Conservation (phyloP, 305 asterid species). For the Solanum chacoense region DNA sequence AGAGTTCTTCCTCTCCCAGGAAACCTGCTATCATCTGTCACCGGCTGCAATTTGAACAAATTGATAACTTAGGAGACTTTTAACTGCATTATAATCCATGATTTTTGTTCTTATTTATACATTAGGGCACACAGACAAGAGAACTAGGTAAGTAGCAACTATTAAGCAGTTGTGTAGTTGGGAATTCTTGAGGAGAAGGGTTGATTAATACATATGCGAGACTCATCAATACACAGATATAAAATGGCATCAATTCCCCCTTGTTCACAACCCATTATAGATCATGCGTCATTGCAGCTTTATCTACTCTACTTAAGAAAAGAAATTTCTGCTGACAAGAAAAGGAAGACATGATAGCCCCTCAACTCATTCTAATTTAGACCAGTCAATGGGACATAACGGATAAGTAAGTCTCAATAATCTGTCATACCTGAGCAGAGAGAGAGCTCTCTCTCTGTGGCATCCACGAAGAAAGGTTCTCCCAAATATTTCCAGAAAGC, state of each 20-base stretch:
- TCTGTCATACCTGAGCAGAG: slow-evolving; percentile 39
- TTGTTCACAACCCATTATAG: background rate
- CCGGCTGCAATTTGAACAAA: slow-evolving; percentile 30
- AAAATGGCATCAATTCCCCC: background rate
- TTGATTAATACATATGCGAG: background rate
- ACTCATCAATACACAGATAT: background rate
- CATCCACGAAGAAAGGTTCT: slow-evolving; percentile 76
- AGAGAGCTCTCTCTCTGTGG: slow-evolving; percentile 52
- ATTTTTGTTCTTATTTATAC: background rate
- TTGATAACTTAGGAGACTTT: background rate
- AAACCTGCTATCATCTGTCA: slow-evolving; percentile 47
- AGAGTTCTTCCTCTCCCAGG: slow-evolving; percentile 87
- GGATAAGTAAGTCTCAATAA: background rate
- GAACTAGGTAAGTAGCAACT: background rate
- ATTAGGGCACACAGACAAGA: background rate
- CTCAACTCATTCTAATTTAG: background rate
- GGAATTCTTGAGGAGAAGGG: background rate
- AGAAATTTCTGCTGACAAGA: background rate
- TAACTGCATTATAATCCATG: background rate
- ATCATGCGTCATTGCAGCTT: background rate
- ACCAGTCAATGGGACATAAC: background rate
- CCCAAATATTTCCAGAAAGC: slow-evolving; percentile 74
- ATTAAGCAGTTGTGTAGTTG: background rate
- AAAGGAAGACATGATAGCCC: background rate
- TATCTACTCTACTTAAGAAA: background rate